Conservation (phyloP, 148 eudicot genomes). For the Polygonum aviculare region DNA sequence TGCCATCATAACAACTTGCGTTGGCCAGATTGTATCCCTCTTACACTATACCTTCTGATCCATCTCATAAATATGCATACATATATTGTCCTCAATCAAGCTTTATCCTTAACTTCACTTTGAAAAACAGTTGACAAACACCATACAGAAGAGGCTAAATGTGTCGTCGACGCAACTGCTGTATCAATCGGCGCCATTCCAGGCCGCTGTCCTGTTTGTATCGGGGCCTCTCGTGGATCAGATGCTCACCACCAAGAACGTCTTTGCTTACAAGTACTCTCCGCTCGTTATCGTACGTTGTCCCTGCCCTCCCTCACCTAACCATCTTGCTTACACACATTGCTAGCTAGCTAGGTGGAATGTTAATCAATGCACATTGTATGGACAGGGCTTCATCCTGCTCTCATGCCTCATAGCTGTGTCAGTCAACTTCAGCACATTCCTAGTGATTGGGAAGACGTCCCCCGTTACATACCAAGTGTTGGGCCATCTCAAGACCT, state of each 20-base stretch:
- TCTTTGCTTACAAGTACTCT: constrained; percentile 55
- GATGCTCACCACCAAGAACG: constrained; percentile 46
- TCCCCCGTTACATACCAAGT: constrained; percentile 68
- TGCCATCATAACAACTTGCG: constrained; percentile 79
- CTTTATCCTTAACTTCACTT: background rate
- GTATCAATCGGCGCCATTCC: constrained; percentile 61
- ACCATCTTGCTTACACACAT: no score
- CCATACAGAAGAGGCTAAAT: constrained; percentile 64
- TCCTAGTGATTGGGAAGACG: constrained; percentile 61
- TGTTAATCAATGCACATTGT: no score
- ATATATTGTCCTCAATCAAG: background rate
- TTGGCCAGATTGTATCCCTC: constrained; percentile 89
- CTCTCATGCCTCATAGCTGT: constrained; percentile 55
- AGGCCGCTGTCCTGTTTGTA: constrained; percentile 44
- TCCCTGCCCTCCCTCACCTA: background rate
- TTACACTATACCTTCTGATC: background rate
- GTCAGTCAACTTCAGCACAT: constrained; percentile 64
- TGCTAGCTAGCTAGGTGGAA: no score
- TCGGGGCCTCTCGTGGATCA: constrained; percentile 57
- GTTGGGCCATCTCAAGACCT: constrained; percentile 58
- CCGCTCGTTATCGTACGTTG: constrained; percentile 39
- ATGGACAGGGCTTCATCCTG: constrained; percentile 49
- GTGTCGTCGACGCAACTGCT: constrained; percentile 65
- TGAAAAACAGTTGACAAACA: constrained; percentile 49
- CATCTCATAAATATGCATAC: no score